Evolutionary conservation across 176 grass and related monocot genomes (phyloP).

Genomic region (Eleusine coracana): DNA sequence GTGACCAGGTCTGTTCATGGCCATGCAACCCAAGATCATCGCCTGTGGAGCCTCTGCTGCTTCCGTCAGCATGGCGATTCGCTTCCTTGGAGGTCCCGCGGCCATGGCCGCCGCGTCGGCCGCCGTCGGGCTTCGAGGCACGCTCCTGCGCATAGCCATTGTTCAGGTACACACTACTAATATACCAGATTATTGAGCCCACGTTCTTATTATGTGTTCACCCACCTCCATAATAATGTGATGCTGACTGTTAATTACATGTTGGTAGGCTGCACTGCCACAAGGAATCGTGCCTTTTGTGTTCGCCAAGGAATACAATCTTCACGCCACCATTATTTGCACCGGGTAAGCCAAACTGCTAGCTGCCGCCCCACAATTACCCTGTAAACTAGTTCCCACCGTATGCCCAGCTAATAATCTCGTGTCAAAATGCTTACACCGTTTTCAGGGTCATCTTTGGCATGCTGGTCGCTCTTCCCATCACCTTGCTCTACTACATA

Average conservation of each 20-base stretch:
- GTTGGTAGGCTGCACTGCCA: constrained; percentile 73
- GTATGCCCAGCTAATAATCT: neutral
- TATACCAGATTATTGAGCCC: too few relatives aligned
- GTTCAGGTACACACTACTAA: constrained; percentile 60
- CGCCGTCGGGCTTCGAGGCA: constrained; percentile 62
- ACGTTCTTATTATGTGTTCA: neutral
- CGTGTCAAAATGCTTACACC: neutral
- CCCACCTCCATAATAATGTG: neutral
- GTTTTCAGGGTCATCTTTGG: constrained; percentile 89
- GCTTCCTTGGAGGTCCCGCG: constrained; percentile 71
- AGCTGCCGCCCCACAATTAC: neutral
- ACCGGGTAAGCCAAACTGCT: constrained; percentile 57
- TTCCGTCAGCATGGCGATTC: constrained; percentile 58
- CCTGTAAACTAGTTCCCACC: neutral
- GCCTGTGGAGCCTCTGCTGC: constrained; percentile 66
- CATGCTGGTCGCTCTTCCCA: constrained; percentile 82
- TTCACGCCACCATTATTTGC: constrained; percentile 72
- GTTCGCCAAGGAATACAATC: constrained; percentile 87
- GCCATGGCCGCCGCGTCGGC: constrained; percentile 72
- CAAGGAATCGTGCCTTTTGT: constrained; percentile 95
- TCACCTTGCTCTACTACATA: constrained; percentile 82
- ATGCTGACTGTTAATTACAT: neutral
- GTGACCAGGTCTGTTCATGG: constrained; percentile 83
- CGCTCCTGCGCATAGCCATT: constrained; percentile 76
- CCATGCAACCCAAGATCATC: constrained; percentile 77